These are phyloP conservation scores for Pholiota adiposa DNA, from an alignment of 1,284 basidiomycete species.

Conservation along the genomic window DNA sequence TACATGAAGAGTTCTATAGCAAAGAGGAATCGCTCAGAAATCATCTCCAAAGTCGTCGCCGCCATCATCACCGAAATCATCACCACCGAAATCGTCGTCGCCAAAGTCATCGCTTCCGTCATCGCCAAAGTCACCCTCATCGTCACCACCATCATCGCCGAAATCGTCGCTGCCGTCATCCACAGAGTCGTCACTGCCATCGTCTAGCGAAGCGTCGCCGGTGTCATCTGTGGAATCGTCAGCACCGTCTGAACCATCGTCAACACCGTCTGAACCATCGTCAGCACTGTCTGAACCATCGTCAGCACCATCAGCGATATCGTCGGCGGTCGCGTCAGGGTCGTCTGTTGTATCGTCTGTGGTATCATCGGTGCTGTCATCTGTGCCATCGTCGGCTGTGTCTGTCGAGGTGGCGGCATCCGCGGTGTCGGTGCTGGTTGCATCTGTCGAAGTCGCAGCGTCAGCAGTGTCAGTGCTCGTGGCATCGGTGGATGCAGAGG, in stretches of 20 bases:
- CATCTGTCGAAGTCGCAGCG: slow-evolving; percentile 16
- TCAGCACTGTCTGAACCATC: slow-evolving; percentile 12
- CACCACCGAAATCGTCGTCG: not conserved
- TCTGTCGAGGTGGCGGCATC: slow-evolving; percentile 6
- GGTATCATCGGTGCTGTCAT: slow-evolving; percentile 1
- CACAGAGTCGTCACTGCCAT: not conserved
- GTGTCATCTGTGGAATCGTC: slow-evolving; percentile 3
- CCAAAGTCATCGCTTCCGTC: not conserved
- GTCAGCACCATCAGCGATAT: slow-evolving; percentile 9
- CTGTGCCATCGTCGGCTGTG: slow-evolving; percentile 6
- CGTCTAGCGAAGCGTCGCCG: not conserved
- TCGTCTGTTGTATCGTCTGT: slow-evolving; percentile 12
- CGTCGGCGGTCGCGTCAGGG: slow-evolving; percentile 2
- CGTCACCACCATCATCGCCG: too few species aligned
- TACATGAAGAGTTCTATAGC: not conserved
- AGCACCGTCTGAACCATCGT: slow-evolving; percentile 12
- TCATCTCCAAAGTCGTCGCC: slow-evolving; percentile 4
- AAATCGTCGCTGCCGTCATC: slow-evolving; percentile 4
- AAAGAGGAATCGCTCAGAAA: not conserved
- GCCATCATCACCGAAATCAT: slow-evolving; percentile 7
- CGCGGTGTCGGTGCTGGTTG: slow-evolving; percentile 7
- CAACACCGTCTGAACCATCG: slow-evolving; percentile 6
- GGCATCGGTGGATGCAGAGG: slow-evolving; percentile 13
- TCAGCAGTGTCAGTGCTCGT: slow-evolving; percentile 15
- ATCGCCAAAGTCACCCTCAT: too few species aligned